Conservation (phyloP, 163 green algal species). For the Chlorella variabilis region DNA sequence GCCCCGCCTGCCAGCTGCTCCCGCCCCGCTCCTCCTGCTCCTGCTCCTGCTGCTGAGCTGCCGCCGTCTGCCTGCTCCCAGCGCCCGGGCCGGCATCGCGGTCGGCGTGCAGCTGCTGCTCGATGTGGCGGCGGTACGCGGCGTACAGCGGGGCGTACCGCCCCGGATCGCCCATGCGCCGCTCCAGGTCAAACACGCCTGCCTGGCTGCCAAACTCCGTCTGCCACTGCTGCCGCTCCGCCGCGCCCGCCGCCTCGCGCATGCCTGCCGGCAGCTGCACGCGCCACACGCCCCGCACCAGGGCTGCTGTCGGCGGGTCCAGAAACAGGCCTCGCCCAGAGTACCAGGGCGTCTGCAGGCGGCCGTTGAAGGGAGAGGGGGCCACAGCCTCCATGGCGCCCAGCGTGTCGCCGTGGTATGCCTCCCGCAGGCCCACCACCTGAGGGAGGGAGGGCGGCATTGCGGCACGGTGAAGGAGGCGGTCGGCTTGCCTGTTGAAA, state of each 20-base stretch:
- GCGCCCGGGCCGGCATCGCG: constrained; percentile 4
- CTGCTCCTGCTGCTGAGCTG: background rate
- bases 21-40: background rate
- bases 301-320: constrained; percentile 74
- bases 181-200: constrained; percentile 29
- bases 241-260: background rate
- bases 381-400: constrained; percentile 92
- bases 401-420: constrained; percentile 98
- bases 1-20: background rate
- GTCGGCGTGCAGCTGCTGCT: constrained; percentile 50
- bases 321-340: constrained; percentile 80
- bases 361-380: constrained; percentile 84
- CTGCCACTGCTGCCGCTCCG: background rate
- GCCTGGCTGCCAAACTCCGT: constrained; percentile 21
- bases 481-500: too few relatives aligned
- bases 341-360: constrained; percentile 86
- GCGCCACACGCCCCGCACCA: constrained; percentile 63
- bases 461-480: too few relatives aligned
- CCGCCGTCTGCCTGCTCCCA: background rate
- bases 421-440: constrained; percentile 86
- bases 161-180: background rate
- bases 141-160: constrained; percentile 14
- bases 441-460: too few relatives aligned
- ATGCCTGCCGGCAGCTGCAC: constrained; percentile 35
- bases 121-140: constrained; percentile 56